Percentiles rank a stretch among this genome's conserved stretches.
Conservation (phyloP, 257 asterid genomes). For the Rehmannia glutinosa region DNA sequence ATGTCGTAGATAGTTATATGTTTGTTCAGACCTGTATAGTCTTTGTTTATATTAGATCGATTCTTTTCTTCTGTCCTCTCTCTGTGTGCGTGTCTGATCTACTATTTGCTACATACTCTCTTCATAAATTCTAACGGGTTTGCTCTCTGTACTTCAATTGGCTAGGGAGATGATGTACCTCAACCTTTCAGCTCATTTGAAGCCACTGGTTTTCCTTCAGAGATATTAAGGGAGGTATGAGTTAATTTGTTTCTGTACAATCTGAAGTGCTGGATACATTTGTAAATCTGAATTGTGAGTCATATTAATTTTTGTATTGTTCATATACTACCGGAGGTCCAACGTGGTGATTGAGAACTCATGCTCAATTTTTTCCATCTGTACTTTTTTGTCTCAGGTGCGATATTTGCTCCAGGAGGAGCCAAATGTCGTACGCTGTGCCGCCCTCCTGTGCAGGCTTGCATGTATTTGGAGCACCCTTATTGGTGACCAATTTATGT, state of each 20-base stretch:
- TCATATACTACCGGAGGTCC: constrained; percentile 46
- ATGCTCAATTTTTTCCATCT: constrained; percentile 43
- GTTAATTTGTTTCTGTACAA: constrained; percentile 15
- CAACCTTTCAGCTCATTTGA: constrained; percentile 74
- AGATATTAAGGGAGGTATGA: constrained; percentile 88
- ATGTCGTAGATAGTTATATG: neutral
- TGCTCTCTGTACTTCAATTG: constrained; percentile 9
- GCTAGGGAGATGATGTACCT: constrained; percentile 83
- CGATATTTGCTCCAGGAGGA: constrained; percentile 99
- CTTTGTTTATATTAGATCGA: neutral
- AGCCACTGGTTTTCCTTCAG: constrained; percentile 78
- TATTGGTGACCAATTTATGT: constrained; percentile 61
- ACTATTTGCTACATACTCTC: neutral
- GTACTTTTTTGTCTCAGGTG: constrained; percentile 85
- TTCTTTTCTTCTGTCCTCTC: neutral
- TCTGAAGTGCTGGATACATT: constrained; percentile 12
- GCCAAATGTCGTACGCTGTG: constrained; percentile 96
- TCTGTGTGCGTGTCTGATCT: neutral
- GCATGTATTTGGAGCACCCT: constrained; percentile 80
- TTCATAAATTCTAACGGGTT: constrained; percentile 13
- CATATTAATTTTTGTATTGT: constrained; percentile 11
- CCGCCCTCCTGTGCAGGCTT: constrained; percentile 60
- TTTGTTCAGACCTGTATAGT: neutral
- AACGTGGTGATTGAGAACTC: constrained; percentile 45
- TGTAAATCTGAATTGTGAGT: constrained; percentile 20